Evolutionary conservation across 2,329 filamentous ascomycete species (phyloP).

Genomic region (Alternaria arbusti): DNA sequence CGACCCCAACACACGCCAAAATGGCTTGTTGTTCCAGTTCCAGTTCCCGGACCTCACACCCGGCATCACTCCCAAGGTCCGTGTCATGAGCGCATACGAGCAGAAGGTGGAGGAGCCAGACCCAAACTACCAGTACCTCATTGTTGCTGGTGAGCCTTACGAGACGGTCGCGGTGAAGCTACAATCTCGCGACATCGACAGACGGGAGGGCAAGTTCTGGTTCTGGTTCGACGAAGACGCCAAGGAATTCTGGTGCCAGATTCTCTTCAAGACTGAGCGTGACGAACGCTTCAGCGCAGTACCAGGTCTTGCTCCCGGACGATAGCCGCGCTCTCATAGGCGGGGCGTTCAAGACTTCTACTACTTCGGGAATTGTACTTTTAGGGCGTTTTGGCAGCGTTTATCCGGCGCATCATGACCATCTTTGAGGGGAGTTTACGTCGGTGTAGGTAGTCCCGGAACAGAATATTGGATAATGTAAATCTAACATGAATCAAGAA

Average conservation of each 20-base stretch:
- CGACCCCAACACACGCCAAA: slow-evolving; percentile 85
- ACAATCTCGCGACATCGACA: slow-evolving; percentile 90
- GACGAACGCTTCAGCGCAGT: slow-evolving; percentile 83
- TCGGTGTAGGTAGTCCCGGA: slow-evolving; percentile 32
- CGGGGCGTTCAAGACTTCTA: background rate
- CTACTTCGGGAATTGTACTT: background rate
- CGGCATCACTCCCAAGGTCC: slow-evolving; percentile 78
- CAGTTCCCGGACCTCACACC: slow-evolving; percentile 89
- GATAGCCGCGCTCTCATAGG: slow-evolving; percentile 5
- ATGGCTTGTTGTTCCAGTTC: slow-evolving; percentile 92
- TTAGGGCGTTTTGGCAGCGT: slow-evolving; percentile 18
- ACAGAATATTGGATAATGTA: slow-evolving; percentile 13
- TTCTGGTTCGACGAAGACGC: slow-evolving; percentile 94
- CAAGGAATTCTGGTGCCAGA: slow-evolving; percentile 97
- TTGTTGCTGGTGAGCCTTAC: slow-evolving; percentile 96
- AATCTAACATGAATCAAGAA: slow-evolving; percentile 19
- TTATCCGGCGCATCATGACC: background rate
- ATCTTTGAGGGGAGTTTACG: background rate
- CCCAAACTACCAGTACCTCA: slow-evolving; percentile 90
- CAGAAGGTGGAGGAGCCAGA: slow-evolving; percentile 93
- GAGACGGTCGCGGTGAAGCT: slow-evolving; percentile 98
- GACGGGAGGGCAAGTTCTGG: slow-evolving; percentile 86
- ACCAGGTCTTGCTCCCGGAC: slow-evolving; percentile 65
- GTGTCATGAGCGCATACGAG: slow-evolving; percentile 98
- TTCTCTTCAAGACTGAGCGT: slow-evolving; percentile 98